Base-by-base conservation (phyloP, 441 rosid species). In the Eruca vesicaria region DNA sequence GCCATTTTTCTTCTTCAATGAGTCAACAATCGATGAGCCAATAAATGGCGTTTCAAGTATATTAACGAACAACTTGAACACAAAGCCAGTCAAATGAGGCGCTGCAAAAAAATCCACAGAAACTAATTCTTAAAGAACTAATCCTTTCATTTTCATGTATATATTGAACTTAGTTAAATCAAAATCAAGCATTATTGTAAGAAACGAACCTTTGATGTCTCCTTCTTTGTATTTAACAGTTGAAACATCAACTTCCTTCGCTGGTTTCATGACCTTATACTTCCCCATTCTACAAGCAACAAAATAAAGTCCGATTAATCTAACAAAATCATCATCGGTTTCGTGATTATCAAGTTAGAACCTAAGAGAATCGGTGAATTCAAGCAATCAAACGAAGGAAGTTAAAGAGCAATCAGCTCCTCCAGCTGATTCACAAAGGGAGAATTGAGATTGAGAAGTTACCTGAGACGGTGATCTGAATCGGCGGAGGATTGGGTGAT, bases 61-160 rank as follows among this genome's bases (percentile, higher is more conserved):
- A 67, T 78, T 82, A 60, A 87, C 88, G 67, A 91, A 91, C 48
- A 91, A 55, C 86, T 79, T 86, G 66, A 91, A 82, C 52, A 31
- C 63, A 60, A 81, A 71, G 11, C 98, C 98, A 19, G 92, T 87
- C 85, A 93, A 75, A 84, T 88, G 97, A 11, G 98, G 97, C 63
- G 92, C 97, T 93, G 87, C 60, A 78, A 52, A 53, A 62, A 55
- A 8, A 57, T 3, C 29, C 69, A 36, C 53, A 15, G 69, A 12
- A n/a, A 26, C 16, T 45, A 59, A 33, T 53, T 52, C 5, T 45
- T 9, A 23, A 69, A 33, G 41, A 56, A 36, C 62, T 18, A 33
- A 11, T 48, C 53, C 6, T 53, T 29, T 21, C 41, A 50, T 26
- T 20, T 28, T 69, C 36, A 14, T 53, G 64, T 23, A 23, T 23